phyloP scores from a whole-genome alignment of 352 stramenopile species.

The Pythium apleroticum region DNA sequence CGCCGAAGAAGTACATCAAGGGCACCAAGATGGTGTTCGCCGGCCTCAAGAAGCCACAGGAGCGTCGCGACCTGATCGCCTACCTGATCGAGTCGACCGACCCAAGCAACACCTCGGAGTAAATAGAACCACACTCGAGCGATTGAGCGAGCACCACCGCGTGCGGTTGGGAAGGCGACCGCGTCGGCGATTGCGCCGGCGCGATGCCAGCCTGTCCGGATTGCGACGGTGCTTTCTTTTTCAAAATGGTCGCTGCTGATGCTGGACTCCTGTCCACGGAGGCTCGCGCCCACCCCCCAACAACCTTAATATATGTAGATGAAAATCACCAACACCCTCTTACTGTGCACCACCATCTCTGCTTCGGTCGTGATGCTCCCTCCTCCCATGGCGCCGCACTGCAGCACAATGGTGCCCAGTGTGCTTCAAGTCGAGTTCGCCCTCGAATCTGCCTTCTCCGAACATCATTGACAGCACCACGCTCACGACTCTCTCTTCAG shows the following conservation, averaged over 20 bases:
- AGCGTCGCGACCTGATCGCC: constrained; percentile 98
- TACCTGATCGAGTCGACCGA: constrained; percentile 93
- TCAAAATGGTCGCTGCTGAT: neutral
- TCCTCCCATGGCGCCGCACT: no score
- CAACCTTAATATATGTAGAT: constrained; percentile 35
- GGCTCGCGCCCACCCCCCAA: neutral
- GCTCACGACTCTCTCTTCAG: no score
- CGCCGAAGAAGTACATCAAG: constrained; percentile 99
- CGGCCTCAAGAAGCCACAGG: constrained; percentile 97
- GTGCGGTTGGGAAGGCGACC: neutral
- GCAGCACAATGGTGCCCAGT: no score
- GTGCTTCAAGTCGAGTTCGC: no score
- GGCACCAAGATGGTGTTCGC: constrained; percentile 99
- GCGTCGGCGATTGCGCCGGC: neutral
- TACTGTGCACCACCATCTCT: no score
- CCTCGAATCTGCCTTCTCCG: no score
- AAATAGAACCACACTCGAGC: constrained; percentile 19
- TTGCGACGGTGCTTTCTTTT: neutral
- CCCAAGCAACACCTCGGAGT: constrained; percentile 44
- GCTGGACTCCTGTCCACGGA: neutral
- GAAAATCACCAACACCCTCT: constrained; percentile 12
- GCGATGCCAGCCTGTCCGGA: neutral
- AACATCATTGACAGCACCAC: no score
- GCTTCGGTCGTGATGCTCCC: no score
- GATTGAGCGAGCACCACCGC: neutral